These are phyloP conservation scores for Carnegiea gigantea DNA, from an alignment of 179 eudicot species.

Conservation along the genomic window DNA sequence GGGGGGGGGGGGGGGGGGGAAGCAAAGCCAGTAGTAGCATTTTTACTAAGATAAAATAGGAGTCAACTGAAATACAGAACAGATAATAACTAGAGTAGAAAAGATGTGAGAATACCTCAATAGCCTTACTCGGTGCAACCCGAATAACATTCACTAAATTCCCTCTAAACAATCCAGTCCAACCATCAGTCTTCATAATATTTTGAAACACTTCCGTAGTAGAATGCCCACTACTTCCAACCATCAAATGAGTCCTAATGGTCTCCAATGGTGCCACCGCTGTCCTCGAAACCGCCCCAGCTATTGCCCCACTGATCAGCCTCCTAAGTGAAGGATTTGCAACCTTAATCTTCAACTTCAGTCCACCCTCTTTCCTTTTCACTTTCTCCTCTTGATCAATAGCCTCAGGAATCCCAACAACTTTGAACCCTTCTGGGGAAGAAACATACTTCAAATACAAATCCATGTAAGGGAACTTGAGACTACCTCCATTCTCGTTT, in stretches of 20 bases:
- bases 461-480: constrained; percentile 55
- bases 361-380: constrained; percentile 48
- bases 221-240: constrained; percentile 77
- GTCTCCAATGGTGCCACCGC: constrained; percentile 89
- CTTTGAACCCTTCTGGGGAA: constrained; percentile 48
- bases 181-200: constrained; percentile 80
- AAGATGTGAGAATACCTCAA: constrained; percentile 55
- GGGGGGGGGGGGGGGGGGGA: no score
- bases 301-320: constrained; percentile 81
- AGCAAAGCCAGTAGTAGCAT: no score
- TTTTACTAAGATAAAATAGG: neutral
- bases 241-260: constrained; percentile 91
- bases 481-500: constrained; percentile 36
- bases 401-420: constrained; percentile 42
- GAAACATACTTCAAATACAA: constrained; percentile 40
- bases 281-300: constrained; percentile 85
- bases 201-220: constrained; percentile 61
- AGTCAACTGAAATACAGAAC: neutral
- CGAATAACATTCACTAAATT: constrained; percentile 83
- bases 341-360: constrained; percentile 67
- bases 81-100: neutral
- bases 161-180: constrained; percentile 82
- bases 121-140: constrained; percentile 94
- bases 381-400: constrained; percentile 33
- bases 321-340: constrained; percentile 73